Percentiles rank a stretch among this genome's conserved stretches.
Evolutionary conservation across 805 yeast species (phyloP).

Genomic region (Candida yuanshanica): DNA sequence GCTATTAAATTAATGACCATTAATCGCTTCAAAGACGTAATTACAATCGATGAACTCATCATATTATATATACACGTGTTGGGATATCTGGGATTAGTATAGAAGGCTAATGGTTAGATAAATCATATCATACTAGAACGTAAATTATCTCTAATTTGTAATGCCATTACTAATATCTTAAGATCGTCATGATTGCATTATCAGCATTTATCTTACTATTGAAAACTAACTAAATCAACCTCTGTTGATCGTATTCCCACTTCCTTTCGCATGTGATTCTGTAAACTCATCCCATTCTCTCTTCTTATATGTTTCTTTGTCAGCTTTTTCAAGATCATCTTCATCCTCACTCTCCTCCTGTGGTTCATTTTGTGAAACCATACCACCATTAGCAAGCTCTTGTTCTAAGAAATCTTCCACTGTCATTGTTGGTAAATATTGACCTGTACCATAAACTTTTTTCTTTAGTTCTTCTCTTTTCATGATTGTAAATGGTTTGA

Average conservation of each 20-base stretch:
- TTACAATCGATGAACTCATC: too few relatives aligned
- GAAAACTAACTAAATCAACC: constrained; percentile 32
- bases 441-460: constrained; percentile 87
- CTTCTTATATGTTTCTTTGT: constrained; percentile 63
- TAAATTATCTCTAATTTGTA: too few relatives aligned
- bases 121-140: too few relatives aligned
- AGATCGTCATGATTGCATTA: too few relatives aligned
- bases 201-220: background rate
- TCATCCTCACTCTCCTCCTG: constrained; percentile 37
- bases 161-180: too few relatives aligned
- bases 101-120: too few relatives aligned
- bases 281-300: constrained; percentile 93
- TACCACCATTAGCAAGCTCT: constrained; percentile 81
- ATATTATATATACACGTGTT: too few relatives aligned
- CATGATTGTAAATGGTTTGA: constrained; percentile 78
- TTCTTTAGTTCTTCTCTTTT: constrained; percentile 51
- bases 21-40: too few relatives aligned
- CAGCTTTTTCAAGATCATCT: constrained; percentile 55
- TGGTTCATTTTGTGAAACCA: constrained; percentile 38
- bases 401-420: constrained; percentile 88
- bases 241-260: constrained; percentile 77
- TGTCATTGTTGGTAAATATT: constrained; percentile 86
- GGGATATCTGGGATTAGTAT: too few relatives aligned
- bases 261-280: constrained; percentile 80
- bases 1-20: too few relatives aligned